Base-by-base conservation (phyloP, 441 rosid species). In the Jatropha podagrica region DNA sequence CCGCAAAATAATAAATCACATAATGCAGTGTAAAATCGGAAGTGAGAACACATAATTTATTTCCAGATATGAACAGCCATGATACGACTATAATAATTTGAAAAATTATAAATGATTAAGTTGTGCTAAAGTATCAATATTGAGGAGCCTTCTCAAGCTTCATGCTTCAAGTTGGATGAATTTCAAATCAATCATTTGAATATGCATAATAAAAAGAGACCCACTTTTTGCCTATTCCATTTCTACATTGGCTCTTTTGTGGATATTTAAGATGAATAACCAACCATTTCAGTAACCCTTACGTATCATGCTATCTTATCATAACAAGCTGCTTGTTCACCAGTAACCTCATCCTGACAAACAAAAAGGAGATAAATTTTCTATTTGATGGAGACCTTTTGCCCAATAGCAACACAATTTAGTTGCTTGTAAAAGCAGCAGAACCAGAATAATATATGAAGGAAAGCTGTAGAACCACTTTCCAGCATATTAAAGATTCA, bases 1-100 rank as follows among this genome's bases (percentile, higher is more conserved):
- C 71, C 72, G 27, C 70, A 72, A 74, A 52, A 62, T 3, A 23
- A 18, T 11, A 69, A 32, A 69, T 13, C 2, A 58, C 26, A 58
- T 20, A 20, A 58, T 40, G 20, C 23, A 64, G 38, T 63, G 0
- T 5, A 27, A 15, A 37, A 38, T 52, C 70, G 17, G 26, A 58
- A 51, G 17, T 15, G 37, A 38, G 17, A 38, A 40, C 40, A 12
- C 20, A 71, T 5, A 5, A 54, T 37, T 38, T 58, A 62, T 41
- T 49, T 65, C 23, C 42, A 40, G 37, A 48, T 32, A 41, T 54
- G 51, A 32, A 23, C 23, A 52, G 18, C 3, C 46, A 65, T 17
- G 41, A 13, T 18, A 54, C 42, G 20, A 42, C 41, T 14, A 74
- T 56, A 15, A 54, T 56, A 60, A 18, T 48, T 32, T 37, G 32